Evolutionary conservation across 805 yeast species (phyloP).

Genomic region (Cephaloascus albidus): DNA sequence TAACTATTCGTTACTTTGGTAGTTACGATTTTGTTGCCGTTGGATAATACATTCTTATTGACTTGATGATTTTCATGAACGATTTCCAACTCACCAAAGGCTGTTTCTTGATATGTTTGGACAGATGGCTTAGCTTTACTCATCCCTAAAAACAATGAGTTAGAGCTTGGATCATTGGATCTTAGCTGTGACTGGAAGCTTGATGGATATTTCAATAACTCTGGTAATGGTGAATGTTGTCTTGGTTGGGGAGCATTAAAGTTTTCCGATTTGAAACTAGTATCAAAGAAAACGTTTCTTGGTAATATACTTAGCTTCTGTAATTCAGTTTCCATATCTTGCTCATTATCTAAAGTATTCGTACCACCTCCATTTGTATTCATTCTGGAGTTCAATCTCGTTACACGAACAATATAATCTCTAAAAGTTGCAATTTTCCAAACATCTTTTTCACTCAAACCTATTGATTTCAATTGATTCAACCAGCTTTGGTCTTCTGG

Average conservation of each 20-base stretch:
- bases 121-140: constrained; percentile 28
- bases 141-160: constrained; percentile 21
- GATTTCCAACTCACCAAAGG: constrained; percentile 33
- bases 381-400: constrained; percentile 29
- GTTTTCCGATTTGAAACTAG: constrained; percentile 2
- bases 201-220: neutral
- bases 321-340: constrained; percentile 9
- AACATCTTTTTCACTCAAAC: constrained; percentile 58
- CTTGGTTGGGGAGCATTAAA: neutral
- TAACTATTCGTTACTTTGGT: constrained; percentile 46
- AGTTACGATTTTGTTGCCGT: constrained; percentile 15
- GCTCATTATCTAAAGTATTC: constrained; percentile 2
- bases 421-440: constrained; percentile 78
- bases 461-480: constrained; percentile 62
- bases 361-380: neutral
- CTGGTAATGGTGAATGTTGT: neutral
- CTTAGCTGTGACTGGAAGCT: neutral
- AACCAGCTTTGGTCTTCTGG: constrained; percentile 67
- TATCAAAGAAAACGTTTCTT: constrained; percentile 43
- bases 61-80: constrained; percentile 5
- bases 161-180: constrained; percentile 6
- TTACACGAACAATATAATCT: constrained; percentile 55
- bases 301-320: constrained; percentile 32
- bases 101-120: constrained; percentile 26
- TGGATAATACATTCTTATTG: constrained; percentile 3